A percentile compares a stretch with the other conserved stretches of the same genome.
Evolutionary conservation across 179 eudicot genomes (phyloP).

Genomic region (Sideroxylon spinosum): DNA sequence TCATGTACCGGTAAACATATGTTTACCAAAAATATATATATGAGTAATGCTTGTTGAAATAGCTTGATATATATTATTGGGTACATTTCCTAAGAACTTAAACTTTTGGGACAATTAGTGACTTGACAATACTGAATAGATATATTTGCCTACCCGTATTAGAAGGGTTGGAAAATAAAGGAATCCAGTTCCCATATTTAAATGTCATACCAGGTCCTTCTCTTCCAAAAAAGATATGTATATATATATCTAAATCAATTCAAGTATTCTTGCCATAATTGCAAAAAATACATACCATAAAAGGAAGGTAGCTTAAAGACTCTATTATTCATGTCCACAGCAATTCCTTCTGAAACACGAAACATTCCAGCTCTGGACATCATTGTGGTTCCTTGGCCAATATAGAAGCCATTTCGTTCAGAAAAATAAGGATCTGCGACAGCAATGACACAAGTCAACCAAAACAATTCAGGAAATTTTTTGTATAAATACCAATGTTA

Average conservation of each 20-base stretch:
- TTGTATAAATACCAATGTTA: no score
- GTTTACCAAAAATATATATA: no score
- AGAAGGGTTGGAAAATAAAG: neutral
- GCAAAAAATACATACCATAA: constrained; percentile 33
- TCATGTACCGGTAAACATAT: no score
- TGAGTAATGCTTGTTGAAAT: no score
- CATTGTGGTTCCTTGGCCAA: constrained; percentile 81
- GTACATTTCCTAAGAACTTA: no score
- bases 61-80: no score
- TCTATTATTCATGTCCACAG: constrained; percentile 63
- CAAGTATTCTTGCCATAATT: neutral
- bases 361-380: constrained; percentile 87
- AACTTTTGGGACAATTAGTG: no score
- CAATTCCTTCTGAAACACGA: constrained; percentile 67
- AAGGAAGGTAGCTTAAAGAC: constrained; percentile 84
- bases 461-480: neutral
- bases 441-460: constrained; percentile 1
- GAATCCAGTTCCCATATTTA: neutral
- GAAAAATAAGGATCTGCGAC: constrained; percentile 58
- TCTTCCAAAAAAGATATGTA: neutral
- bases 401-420: constrained; percentile 76
- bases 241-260: no score
- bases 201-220: neutral
- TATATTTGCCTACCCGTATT: no score
- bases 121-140: no score